Conservation (phyloP, 768 basidiomycete species). For the Macrolepiota fuliginosa region DNA sequence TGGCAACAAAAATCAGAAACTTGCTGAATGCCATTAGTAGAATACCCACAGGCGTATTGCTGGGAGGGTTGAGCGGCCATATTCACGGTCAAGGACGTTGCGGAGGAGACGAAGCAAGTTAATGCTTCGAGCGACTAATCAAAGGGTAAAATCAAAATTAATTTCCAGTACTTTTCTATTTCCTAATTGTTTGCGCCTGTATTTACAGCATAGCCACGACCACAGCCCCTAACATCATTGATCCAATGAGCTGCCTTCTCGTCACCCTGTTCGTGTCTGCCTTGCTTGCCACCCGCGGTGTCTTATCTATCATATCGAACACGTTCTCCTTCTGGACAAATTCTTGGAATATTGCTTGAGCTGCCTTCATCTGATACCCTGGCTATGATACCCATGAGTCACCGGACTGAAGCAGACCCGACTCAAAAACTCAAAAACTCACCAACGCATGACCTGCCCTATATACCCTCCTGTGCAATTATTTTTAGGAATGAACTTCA, state of each 20-base stretch:
- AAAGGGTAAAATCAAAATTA: constrained; percentile 8
- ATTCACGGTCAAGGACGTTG: constrained; percentile 29
- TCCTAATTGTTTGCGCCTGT: constrained; percentile 6
- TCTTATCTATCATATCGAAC: constrained; percentile 1
- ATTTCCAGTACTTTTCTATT: constrained; percentile 3
- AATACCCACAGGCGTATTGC: constrained; percentile 79
- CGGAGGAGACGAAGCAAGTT: constrained; percentile 64
- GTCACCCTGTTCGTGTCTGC: background rate
- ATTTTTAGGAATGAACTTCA: background rate
- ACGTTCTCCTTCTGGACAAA: background rate
- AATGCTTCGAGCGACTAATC: constrained; percentile 60
- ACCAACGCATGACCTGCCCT: constrained; percentile 8
- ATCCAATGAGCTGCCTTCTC: background rate
- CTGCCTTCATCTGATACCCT: constrained; percentile 4
- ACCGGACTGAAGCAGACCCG: background rate
- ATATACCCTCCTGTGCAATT: background rate
- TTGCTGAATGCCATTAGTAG: constrained; percentile 15
- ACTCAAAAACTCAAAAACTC: background rate
- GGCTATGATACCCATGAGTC: background rate
- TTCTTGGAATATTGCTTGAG: constrained; percentile 2
- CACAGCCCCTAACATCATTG: background rate
- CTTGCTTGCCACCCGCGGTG: background rate
- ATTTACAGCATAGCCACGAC: constrained; percentile 5
- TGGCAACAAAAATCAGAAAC: constrained; percentile 13
- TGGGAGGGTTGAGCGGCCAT: constrained; percentile 78